These are phyloP conservation scores for Articulospora tetracladia DNA, from an alignment of 495 filamentous ascomycete species.

Conservation along the genomic window DNA sequence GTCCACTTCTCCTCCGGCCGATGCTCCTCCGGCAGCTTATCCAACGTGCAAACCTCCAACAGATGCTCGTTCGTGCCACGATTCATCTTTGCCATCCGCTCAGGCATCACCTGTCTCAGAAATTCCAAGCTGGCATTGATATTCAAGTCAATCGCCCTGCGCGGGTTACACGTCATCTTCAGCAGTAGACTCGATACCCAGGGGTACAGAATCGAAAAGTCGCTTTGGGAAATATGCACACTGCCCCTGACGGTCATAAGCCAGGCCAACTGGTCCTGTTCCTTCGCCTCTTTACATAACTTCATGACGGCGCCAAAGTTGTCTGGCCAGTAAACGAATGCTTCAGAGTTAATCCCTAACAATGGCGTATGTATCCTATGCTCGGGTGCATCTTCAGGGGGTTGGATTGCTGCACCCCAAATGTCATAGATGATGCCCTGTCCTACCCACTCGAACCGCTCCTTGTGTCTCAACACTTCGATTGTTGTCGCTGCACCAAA, in stretches of 20 bases:
- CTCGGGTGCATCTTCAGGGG: constrained; percentile 31
- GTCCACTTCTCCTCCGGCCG: constrained; percentile 43
- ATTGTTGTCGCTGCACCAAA: constrained; percentile 67
- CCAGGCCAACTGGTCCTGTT: constrained; percentile 45
- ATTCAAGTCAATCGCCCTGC: constrained; percentile 52
- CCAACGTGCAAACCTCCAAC: constrained; percentile 30
- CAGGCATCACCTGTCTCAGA: constrained; percentile 38
- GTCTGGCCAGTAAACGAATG: constrained; percentile 57
- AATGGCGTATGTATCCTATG: constrained; percentile 45
- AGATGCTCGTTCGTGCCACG: constrained; percentile 39
- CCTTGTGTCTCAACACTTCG: constrained; percentile 39
- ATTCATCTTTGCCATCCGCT: constrained; percentile 30
- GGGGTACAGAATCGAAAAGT: constrained; percentile 58
- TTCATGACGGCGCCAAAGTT: constrained; percentile 48
- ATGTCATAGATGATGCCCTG: constrained; percentile 58
- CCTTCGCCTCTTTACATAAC: constrained; percentile 46
- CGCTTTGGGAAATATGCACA: constrained; percentile 53
- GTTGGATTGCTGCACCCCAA: constrained; percentile 43
- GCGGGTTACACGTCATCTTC: constrained; percentile 53
- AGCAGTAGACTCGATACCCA: constrained; percentile 47
- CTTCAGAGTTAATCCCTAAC: constrained; percentile 56
- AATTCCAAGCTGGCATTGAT: constrained; percentile 52
- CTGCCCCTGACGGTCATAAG: constrained; percentile 56
- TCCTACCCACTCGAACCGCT: constrained; percentile 32
- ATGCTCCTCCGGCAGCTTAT: constrained; percentile 36